Conservation (phyloP, 345 rosid genomes). For the Populus deltoides region DNA sequence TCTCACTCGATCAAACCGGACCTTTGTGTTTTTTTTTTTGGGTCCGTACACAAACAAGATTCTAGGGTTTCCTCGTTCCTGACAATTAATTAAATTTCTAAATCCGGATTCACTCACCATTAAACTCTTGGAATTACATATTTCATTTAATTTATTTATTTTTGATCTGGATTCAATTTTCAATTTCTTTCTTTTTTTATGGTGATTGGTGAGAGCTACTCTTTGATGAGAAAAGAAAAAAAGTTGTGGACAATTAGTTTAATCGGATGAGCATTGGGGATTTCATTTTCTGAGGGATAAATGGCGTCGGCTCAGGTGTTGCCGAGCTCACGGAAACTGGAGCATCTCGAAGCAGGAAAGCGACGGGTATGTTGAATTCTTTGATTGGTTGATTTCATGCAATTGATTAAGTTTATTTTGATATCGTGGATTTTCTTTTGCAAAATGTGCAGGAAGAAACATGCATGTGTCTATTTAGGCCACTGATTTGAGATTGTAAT, state of each 20-base stretch:
- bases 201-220: not conserved
- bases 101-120: not conserved
- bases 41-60: not conserved
- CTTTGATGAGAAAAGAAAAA: not conserved
- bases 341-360: slow-evolving; percentile 87
- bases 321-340: slow-evolving; percentile 70
- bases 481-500: not conserved
- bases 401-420: not conserved
- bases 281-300: slow-evolving; percentile 10
- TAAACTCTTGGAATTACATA: not conserved
- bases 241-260: not conserved
- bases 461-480: not conserved
- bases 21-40: not conserved
- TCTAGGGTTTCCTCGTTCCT: slow-evolving; percentile 4
- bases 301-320: slow-evolving; percentile 97
- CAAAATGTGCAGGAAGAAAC: not conserved
- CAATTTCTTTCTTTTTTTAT: not conserved
- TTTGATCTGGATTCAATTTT: not conserved
- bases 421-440: not conserved
- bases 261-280: not conserved
- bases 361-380: slow-evolving; percentile 57
- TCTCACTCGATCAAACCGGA: not conserved
- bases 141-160: not conserved
- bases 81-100: not conserved
- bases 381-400: not conserved